Percentiles rank a stretch among this genome's conserved stretches.
Evolutionary conservation across 2,329 filamentous ascomycete species (phyloP).

Genomic region (Colletotrichum sp.): DNA sequence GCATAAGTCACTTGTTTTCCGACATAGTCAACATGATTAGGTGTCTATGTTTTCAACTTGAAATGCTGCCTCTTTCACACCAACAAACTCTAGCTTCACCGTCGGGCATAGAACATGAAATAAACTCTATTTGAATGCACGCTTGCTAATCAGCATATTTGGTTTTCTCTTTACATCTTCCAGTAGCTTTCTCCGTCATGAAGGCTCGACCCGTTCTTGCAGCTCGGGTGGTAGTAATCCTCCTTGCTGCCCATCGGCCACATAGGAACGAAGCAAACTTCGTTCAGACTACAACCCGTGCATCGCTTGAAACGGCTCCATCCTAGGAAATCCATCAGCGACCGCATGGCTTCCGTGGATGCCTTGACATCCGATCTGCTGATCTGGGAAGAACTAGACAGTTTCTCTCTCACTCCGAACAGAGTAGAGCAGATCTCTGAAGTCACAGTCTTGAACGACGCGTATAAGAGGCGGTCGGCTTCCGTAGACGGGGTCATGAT

Average conservation of each 20-base stretch:
- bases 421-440: constrained; percentile 32
- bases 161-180: not conserved
- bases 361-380: not conserved
- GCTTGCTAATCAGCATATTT: not conserved
- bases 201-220: not conserved
- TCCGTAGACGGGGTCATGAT: constrained; percentile 27
- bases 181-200: not conserved
- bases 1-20: accelerated
- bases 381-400: not conserved
- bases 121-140: not conserved
- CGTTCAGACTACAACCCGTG: constrained; percentile 52
- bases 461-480: constrained; percentile 39
- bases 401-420: not conserved
- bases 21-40: not conserved
- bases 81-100: not conserved
- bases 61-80: not conserved
- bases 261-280: constrained; percentile 65
- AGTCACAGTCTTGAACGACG: constrained; percentile 37
- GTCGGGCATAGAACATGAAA: not conserved
- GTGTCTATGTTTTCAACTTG: not conserved
- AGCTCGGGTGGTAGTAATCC: constrained; percentile 47
- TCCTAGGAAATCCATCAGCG: constrained; percentile 52
- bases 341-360: constrained; percentile 15
- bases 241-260: constrained; percentile 62
- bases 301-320: constrained; percentile 68